These are phyloP conservation scores for Leucogyrophana mollusca DNA, from an alignment of 768 basidiomycete genomes.

Conservation along the genomic window DNA sequence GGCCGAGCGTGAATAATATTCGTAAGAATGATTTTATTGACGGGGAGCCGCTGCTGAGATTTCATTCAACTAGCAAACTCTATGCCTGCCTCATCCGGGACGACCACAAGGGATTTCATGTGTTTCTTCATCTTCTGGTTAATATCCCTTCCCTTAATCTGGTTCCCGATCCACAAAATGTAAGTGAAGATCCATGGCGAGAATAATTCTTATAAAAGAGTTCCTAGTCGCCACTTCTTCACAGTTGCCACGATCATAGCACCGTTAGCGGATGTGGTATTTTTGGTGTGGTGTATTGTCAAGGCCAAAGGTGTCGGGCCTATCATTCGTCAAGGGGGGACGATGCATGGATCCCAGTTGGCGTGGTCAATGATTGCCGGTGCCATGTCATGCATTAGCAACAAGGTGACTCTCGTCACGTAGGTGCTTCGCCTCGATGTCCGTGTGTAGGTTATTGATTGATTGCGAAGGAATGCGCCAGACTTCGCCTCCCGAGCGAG, in stretches of 20 bases:
- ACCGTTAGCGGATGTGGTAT: slow-evolving; percentile 59
- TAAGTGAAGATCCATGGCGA: slow-evolving; percentile 23
- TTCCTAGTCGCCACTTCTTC: slow-evolving; percentile 61
- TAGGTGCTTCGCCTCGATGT: slow-evolving; percentile 26
- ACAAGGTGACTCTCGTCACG: slow-evolving; percentile 70
- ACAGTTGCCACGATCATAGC: slow-evolving; percentile 68
- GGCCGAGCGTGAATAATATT: slow-evolving; percentile 61
- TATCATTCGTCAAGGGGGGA: slow-evolving; percentile 58
- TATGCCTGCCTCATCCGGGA: slow-evolving; percentile 63
- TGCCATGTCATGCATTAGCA: slow-evolving; percentile 70
- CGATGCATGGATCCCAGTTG: slow-evolving; percentile 56
- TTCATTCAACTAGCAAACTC: slow-evolving; percentile 47
- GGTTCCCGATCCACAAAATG: slow-evolving; percentile 77
- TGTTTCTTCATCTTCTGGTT: slow-evolving; percentile 83
- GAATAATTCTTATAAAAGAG: neutral
- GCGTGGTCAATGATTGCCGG: slow-evolving; percentile 67
- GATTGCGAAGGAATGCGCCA: slow-evolving; percentile 50
- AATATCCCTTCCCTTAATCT: slow-evolving; percentile 68
- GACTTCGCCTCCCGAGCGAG: slow-evolving; percentile 60
- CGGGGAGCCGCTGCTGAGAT: neutral
- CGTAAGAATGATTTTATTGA: slow-evolving; percentile 34
- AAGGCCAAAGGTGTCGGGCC: slow-evolving; percentile 73
- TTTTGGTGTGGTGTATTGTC: slow-evolving; percentile 73
- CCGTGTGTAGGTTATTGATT: slow-evolving; percentile 1
- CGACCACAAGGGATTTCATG: slow-evolving; percentile 63